Conservation (phyloP, 306 rosid genomes). For the Rosa multiflora region DNA sequence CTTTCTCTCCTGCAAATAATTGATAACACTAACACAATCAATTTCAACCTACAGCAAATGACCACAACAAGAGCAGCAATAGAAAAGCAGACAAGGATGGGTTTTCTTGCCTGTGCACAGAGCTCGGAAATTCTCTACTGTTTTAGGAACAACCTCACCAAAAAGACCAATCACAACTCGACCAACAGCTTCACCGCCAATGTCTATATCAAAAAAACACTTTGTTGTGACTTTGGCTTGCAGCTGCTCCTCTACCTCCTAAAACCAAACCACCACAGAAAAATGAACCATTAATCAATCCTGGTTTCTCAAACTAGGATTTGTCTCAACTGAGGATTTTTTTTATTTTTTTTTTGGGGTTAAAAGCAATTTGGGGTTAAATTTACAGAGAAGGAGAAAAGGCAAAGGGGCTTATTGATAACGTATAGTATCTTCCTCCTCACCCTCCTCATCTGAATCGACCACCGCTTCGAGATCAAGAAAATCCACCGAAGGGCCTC, state of each 20-base stretch:
- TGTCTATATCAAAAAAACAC: slow-evolving; percentile 78
- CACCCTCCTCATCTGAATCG: too few relatives aligned
- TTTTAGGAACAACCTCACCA: slow-evolving; percentile 77
- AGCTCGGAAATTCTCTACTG: slow-evolving; percentile 83
- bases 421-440: too few relatives aligned
- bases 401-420: too few relatives aligned
- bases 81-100: neutral
- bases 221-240: slow-evolving; percentile 77
- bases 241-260: slow-evolving; percentile 58
- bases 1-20: slow-evolving; percentile 71
- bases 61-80: slow-evolving; percentile 6
- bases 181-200: slow-evolving; percentile 66
- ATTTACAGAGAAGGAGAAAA: too few relatives aligned
- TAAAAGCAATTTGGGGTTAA: too few relatives aligned
- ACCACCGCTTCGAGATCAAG: too few relatives aligned
- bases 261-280: slow-evolving; percentile 7
- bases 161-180: slow-evolving; percentile 70
- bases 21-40: neutral
- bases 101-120: slow-evolving; percentile 73
- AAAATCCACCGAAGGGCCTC: too few relatives aligned
- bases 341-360: too few relatives aligned
- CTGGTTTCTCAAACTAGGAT: too few relatives aligned
- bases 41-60: slow-evolving; percentile 21
- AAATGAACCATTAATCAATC: too few relatives aligned
- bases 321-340: too few relatives aligned